phyloP scores from a whole-genome alignment of 257 asterid genomes.

The Thymus mandschuricus region DNA sequence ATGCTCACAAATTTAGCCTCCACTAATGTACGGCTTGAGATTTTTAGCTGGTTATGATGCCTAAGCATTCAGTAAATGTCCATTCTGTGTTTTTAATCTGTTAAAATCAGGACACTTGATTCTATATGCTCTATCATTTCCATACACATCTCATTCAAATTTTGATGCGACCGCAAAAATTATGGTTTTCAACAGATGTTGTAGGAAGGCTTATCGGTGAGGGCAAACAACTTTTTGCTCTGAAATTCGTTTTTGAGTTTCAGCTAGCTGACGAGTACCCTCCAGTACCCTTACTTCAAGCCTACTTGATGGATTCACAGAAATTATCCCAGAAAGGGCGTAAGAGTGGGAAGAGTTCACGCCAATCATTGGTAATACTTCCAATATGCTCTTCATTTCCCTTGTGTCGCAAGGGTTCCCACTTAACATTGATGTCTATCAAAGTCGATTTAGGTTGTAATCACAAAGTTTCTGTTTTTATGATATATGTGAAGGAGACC shows the following conservation, averaged over 20 bases:
- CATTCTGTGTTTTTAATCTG: conserved; percentile 1
- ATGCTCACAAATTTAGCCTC: conserved; percentile 1
- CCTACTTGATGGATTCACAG: conserved; percentile 47
- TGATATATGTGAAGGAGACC: background rate
- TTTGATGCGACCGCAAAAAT: conserved; percentile 21
- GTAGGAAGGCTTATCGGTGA: conserved; percentile 54
- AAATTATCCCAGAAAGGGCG: conserved; percentile 47
- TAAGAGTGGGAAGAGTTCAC: conserved; percentile 51
- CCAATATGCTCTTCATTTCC: conserved; percentile 17
- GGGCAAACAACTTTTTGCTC: conserved; percentile 61
- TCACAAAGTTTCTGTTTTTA: background rate
- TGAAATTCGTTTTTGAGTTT: conserved; percentile 62
- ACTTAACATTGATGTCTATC: conserved; percentile 7
- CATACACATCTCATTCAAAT: conserved; percentile 9
- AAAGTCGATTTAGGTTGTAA: conserved; percentile 11
- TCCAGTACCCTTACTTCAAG: conserved; percentile 62
- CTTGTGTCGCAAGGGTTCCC: background rate
- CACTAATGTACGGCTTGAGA: background rate
- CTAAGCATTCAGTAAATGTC: background rate
- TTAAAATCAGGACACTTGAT: background rate
- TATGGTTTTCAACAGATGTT: conserved; percentile 46
- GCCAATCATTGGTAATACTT: conserved; percentile 45
- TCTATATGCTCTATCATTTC: conserved; percentile 22
- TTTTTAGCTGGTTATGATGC: conserved; percentile 22
- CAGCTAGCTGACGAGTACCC: conserved; percentile 61